Base-by-base conservation (phyloP, 495 filamentous ascomycete species). In the Chaetomium cochliodes region DNA sequence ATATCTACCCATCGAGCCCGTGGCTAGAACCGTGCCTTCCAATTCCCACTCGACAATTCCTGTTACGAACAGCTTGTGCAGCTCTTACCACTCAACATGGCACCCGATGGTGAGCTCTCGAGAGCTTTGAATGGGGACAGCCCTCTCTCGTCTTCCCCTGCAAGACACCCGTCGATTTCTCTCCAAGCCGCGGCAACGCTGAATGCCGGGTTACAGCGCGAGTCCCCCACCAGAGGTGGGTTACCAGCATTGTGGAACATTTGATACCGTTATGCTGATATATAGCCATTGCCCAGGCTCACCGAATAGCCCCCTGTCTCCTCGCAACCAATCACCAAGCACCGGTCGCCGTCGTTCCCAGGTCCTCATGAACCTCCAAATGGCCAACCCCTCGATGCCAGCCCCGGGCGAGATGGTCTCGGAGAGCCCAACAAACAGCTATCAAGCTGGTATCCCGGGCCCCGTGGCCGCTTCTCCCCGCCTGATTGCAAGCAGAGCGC, bases 321-420 rank as follows among this genome's bases (percentile, higher is more conserved):
- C 80, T 69, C 81, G 70, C 73, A 81, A 83, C 57, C 80, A 80
- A 55, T 82, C 86, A 8, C 80, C 85, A 12, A 84, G 82, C 64
- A 76, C 79, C 18, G 82, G 84, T 56, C 82, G 88, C 64, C 80
- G 88, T 65, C 82, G 88, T 30, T 92, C 90, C 15, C 83, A 83
- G 41, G 84, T 90, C 44, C 82, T 90, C 42, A 87, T 89, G 82
- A 91, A 89, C 75, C 74, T 93, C 22, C 87, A 87, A 70, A 80
- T 90, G 59, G 90, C 88, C 72, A 89, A 92, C 73, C 84, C 86
- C 2, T 71, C 76, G 33, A 57, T 87, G 12, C 87, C 87, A 15
- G 79, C 76, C 0, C 84, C 87, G 7, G 88, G 87, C 63, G 87
- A 91, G 71, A 81, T 88, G 86, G 69, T 82, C 68, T 65, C 78